Conservation (phyloP, 305 asterid genomes). For the Fraxinus angustifolia region DNA sequence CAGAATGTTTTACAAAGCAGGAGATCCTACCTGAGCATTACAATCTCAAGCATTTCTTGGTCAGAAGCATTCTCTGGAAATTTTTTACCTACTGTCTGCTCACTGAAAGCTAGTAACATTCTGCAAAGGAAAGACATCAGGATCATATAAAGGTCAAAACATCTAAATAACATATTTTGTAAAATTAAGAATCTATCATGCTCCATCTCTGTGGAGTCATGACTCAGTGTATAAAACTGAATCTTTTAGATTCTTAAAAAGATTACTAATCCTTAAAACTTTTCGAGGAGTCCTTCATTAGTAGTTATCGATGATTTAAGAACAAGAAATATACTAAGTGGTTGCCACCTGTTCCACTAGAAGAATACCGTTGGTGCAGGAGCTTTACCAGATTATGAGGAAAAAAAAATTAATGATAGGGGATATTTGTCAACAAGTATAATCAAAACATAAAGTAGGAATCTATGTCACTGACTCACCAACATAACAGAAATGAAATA, state of each 20-base stretch:
- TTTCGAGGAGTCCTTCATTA: not conserved
- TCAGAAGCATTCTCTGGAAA: slow-evolving; percentile 73
- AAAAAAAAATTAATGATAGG: not conserved
- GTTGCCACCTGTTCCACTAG: slow-evolving; percentile 16
- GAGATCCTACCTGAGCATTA: slow-evolving; percentile 65
- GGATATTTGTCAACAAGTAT: not conserved
- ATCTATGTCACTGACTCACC: not conserved
- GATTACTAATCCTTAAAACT: not conserved
- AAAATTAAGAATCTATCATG: slow-evolving; percentile 4
- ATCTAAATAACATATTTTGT: slow-evolving; percentile 11
- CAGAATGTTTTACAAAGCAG: not conserved
- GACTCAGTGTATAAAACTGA: not conserved
- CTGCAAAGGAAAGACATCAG: slow-evolving; percentile 41
- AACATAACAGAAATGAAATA: slow-evolving; percentile 7
- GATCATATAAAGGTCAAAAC: slow-evolving; percentile 20
- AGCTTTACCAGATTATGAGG: slow-evolving; percentile 1
- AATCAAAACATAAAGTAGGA: not conserved
- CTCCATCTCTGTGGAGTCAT: slow-evolving; percentile 10
- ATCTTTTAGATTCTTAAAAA: not conserved
- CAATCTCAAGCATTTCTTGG: slow-evolving; percentile 92
- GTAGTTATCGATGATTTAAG: not conserved
- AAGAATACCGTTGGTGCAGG: slow-evolving; percentile 1
- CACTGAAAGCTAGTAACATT: slow-evolving; percentile 87
- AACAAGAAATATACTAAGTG: slow-evolving; percentile 10
- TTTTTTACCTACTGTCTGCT: slow-evolving; percentile 74